Evolutionary conservation across 345 rosid species (phyloP).

Genomic region (Draba incana): DNA sequence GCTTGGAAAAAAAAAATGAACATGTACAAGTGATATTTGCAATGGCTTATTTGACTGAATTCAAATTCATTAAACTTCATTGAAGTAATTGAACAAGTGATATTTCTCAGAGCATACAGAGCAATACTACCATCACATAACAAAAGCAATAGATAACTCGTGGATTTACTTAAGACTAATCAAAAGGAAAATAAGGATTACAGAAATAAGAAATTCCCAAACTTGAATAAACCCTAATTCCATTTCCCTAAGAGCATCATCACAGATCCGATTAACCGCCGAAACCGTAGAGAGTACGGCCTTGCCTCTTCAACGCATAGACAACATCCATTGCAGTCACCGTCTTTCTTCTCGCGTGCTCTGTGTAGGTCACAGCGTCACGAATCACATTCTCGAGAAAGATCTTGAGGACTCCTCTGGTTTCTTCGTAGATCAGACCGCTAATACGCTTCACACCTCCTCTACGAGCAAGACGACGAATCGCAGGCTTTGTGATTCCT

Average conservation of each 20-base stretch:
- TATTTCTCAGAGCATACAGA: too few relatives aligned
- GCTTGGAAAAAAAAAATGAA: too few relatives aligned
- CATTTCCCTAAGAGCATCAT: background rate
- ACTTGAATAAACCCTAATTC: background rate
- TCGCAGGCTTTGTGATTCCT: slow-evolving; percentile 53
- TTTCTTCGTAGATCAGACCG: slow-evolving; percentile 62
- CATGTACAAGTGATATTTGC: too few relatives aligned
- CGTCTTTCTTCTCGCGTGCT: slow-evolving; percentile 64
- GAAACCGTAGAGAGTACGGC: slow-evolving; percentile 59
- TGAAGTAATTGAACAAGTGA: too few relatives aligned
- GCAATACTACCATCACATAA: too few relatives aligned
- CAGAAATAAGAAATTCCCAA: slow-evolving; percentile 6
- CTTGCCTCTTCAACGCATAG: slow-evolving; percentile 63
- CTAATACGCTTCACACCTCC: slow-evolving; percentile 67
- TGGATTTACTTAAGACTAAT: too few relatives aligned
- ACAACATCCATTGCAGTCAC: slow-evolving; percentile 71
- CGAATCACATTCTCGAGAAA: slow-evolving; percentile 62
- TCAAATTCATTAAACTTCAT: too few relatives aligned
- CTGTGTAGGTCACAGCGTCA: slow-evolving; percentile 56
- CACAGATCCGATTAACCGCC: slow-evolving; percentile 44
- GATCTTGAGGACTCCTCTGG: slow-evolving; percentile 62
- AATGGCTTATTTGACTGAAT: too few relatives aligned
- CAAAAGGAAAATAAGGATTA: too few relatives aligned
- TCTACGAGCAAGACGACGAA: too few relatives aligned
- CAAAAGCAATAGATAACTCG: too few relatives aligned